Percentiles rank a stretch among this genome's conserved stretches.
These are phyloP conservation scores for Toxoplasma gondii DNA, from an alignment of 169 alveolate genomes.

Conservation along the genomic window DNA sequence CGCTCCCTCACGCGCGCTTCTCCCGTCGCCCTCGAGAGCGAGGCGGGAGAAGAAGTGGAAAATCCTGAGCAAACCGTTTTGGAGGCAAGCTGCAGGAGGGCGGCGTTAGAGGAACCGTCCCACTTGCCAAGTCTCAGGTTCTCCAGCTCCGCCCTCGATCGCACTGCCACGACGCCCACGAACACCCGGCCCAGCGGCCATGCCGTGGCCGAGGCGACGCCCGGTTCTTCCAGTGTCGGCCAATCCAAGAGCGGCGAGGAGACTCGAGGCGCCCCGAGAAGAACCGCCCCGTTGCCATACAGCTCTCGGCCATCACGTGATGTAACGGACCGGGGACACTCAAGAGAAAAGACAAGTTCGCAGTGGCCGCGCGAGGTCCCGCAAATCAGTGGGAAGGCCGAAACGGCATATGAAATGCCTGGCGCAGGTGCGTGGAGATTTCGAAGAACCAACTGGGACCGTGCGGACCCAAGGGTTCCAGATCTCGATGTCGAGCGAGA, in stretches of 20 bases:
- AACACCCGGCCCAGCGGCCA: constrained; percentile 34
- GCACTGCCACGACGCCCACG: constrained; percentile 55
- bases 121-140: constrained; percentile 39
- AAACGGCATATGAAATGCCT: constrained; percentile 44
- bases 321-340: neutral
- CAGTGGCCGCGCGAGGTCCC: constrained; percentile 56
- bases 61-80: neutral
- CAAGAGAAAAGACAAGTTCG: constrained; percentile 34
- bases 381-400: constrained; percentile 49
- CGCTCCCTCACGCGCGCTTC: constrained; percentile 24
- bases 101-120: constrained; percentile 46
- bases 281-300: neutral
- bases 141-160: neutral
- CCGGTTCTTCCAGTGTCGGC: neutral
- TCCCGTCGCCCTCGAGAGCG: neutral
- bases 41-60: neutral
- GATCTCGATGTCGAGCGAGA: too few species aligned
- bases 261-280: neutral
- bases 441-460: neutral
- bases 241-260: neutral
- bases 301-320: neutral
- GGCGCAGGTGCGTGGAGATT: constrained; percentile 36
- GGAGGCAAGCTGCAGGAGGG: constrained; percentile 54
- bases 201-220: neutral
- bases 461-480: neutral